A percentile compares a stretch with the other conserved stretches of the same genome.
Conservation (phyloP, 176 grass and related monocot species). For the Phoenix roebelenii region DNA sequence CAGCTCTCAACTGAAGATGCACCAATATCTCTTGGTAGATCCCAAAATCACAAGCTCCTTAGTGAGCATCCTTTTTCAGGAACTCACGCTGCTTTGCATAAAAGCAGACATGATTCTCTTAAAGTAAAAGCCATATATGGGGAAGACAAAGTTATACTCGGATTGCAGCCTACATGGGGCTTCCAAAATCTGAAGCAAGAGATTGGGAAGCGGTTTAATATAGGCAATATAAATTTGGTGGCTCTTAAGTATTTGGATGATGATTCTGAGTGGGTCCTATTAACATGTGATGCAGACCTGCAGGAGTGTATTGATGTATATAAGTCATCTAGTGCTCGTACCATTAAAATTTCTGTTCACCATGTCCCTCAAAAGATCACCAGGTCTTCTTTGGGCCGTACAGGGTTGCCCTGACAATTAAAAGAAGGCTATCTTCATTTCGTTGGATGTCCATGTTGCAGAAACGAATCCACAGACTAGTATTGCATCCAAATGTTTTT, state of each 20-base stretch:
- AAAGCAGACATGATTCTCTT: conserved; percentile 38
- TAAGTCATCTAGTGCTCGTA: conserved; percentile 48
- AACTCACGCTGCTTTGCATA: conserved; percentile 9
- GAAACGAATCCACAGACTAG: not conserved
- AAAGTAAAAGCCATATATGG: conserved; percentile 88
- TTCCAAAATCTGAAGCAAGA: conserved; percentile 78
- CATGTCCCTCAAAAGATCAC: conserved; percentile 16
- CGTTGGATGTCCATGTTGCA: not conserved
- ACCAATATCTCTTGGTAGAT: conserved; percentile 16
- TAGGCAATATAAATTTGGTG: conserved; percentile 24
- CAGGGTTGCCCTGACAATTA: conserved; percentile 31
- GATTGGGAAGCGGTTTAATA: conserved; percentile 52
- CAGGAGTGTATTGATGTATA: conserved; percentile 86
- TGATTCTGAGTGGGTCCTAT: conserved; percentile 91
- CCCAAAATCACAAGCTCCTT: conserved; percentile 29
- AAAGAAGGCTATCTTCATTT: conserved; percentile 6
- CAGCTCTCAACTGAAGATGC: conserved; percentile 34
- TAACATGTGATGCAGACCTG: conserved; percentile 88
- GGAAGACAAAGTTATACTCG: conserved; percentile 88
- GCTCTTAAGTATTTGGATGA: conserved; percentile 92
- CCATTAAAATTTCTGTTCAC: conserved; percentile 64
- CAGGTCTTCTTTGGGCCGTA: conserved; percentile 30
- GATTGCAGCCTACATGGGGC: conserved; percentile 57
- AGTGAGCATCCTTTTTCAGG: conserved; percentile 28
- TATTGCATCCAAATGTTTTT: not conserved